Evolutionary conservation across 202 grass and related monocot species (phyloP).

Genomic region (Cymbopogon flexuosus): DNA sequence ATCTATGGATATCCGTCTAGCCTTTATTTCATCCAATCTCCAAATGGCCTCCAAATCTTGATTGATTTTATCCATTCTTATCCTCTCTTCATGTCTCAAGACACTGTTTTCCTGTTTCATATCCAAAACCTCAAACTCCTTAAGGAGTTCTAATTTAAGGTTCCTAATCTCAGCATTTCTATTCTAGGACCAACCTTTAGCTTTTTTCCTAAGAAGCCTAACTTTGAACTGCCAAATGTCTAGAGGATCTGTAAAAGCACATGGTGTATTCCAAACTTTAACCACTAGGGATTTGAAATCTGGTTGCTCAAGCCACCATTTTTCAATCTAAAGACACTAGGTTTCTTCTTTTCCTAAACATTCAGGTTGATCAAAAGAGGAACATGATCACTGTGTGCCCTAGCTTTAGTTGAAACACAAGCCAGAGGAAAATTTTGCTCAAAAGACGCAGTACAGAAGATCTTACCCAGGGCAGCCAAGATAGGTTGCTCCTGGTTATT

Average conservation of each 20-base stretch:
- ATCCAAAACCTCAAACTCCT: neutral
- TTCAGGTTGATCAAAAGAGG: no score
- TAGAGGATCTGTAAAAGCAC: neutral
- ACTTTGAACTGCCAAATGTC: neutral
- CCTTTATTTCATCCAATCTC: neutral
- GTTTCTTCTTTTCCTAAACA: no score
- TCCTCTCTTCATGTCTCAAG: fast-evolving
- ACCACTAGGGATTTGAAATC: neutral
- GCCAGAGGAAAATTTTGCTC: no score
- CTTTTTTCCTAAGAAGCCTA: neutral
- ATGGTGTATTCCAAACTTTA: fast-evolving
- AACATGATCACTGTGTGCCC: no score
- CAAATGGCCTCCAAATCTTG: no score
- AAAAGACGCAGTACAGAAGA: no score
- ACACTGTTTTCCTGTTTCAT: fast-evolving
- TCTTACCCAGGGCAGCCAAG: no score
- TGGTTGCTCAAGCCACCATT: neutral
- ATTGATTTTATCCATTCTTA: no score
- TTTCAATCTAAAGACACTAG: neutral
- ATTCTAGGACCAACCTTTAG: neutral
- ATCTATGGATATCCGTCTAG: neutral
- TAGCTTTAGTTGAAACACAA: no score
- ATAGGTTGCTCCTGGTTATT: no score
- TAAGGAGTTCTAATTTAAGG: neutral
- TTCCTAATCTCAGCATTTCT: fast-evolving